Evolutionary conservation across 225 moss, liverwort and hornwort genomes (phyloP), one percentile per base, ranked within the genome.

Genomic region (Physcomitrium patens): DNA sequence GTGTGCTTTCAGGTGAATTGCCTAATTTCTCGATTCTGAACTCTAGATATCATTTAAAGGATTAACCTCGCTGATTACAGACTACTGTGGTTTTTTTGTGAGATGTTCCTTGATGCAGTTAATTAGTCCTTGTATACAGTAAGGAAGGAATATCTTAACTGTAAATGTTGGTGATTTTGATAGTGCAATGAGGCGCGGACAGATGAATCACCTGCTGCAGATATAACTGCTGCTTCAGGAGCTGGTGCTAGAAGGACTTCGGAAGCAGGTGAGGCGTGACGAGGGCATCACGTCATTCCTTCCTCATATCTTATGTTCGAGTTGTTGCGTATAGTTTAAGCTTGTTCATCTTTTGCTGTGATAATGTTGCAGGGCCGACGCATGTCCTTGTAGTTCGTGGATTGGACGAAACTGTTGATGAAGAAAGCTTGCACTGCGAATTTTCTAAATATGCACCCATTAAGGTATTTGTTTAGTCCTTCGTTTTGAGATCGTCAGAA

Each of bases 371-470:
- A 99, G 99, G 95, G 42, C 99, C 99, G 62, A 95, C 95, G 14
- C 99, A 95, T 86, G 99, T 99, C 47, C 89, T 99, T 68, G 99
- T 95, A 47, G 99, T 99, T 66, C 93, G 95, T 76, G 93, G 99
- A 53, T 85, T 99, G 79, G 95, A 93, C 73, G 99, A 99, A 73
- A 87, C 84, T 77, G 90, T 99, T 7, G 86, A 89, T 78, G 99
- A 99, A 84, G 99, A 99, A 68, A 95, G 76, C 73, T 72, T 99
- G 65, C 95, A 95, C 70, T 93, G 89, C 80, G 99, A 99, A 76
- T 99, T 99, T 52, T 99, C 99, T 57, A 99, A 99, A 89, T 86
- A 90, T 89, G 95, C 95, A 49, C 89, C 93, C 19, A 93, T 99
- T 41, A 99, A 99, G 99, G 99, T 99, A 76, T 65, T 60, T 26